phyloP scores from a whole-genome alignment of 2,329 filamentous ascomycete species.

The Hyphodiscus sp. region DNA sequence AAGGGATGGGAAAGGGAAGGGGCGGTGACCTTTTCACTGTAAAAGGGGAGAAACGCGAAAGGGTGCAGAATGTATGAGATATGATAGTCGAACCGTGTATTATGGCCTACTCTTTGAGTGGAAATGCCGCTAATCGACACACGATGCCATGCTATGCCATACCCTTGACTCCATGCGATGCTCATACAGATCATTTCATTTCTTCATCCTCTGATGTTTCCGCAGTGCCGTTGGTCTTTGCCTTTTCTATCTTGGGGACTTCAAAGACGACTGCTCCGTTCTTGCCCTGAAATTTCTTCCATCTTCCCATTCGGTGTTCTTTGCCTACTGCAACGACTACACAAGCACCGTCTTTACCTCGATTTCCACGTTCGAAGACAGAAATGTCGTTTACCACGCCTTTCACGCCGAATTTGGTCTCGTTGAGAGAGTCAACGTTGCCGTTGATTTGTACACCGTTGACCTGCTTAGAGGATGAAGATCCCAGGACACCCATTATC shows the following conservation, averaged over 20 bases:
- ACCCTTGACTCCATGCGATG: conserved; percentile 3
- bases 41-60: conserved; percentile 6
- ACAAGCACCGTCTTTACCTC: conserved; percentile 70
- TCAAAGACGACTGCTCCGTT: conserved; percentile 90
- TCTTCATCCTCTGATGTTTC: conserved; percentile 9
- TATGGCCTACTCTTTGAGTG: conserved; percentile 1
- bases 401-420: conserved; percentile 23
- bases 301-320: conserved; percentile 78
- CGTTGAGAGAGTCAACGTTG: conserved; percentile 13
- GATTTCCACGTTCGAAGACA: conserved; percentile 76
- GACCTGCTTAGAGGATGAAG: background rate
- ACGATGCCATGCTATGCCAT: conserved; percentile 6
- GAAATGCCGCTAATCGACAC: conserved; percentile 4
- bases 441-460: conserved; percentile 9
- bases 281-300: conserved; percentile 58
- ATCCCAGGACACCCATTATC: conserved; percentile 57
- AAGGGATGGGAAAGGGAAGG: conserved; percentile 37
- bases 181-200: conserved; percentile 5
- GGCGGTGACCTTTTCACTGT: background rate
- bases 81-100: background rate
- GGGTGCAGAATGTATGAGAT: background rate
- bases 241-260: conserved; percentile 45
- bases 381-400: conserved; percentile 87
- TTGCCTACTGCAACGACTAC: conserved; percentile 82
- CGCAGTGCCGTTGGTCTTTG: conserved; percentile 14